Evolutionary conservation across 768 basidiomycete genomes (phyloP).

Genomic region (Cantharellus cinnabarinus): DNA sequence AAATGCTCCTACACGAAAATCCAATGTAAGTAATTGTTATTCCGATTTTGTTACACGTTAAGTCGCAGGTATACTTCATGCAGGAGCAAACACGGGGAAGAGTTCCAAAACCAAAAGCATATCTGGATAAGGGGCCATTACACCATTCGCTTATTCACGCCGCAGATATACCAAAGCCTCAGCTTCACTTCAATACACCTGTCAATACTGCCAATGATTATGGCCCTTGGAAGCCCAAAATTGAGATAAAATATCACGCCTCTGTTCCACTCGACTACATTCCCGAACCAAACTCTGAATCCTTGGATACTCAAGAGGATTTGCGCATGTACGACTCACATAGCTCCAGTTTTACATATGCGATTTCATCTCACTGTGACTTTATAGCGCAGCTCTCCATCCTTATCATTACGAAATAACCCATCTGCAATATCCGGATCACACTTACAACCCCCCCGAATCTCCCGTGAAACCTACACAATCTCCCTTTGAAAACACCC

Average conservation of each 20-base stretch:
- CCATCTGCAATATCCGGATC: slow-evolving; percentile 46
- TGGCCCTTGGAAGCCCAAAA: slow-evolving; percentile 42
- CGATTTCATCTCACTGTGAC: neutral
- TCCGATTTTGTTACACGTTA: too few relatives aligned
- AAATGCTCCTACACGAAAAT: slow-evolving; percentile 11
- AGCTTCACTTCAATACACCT: slow-evolving; percentile 42
- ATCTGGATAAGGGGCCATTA: neutral
- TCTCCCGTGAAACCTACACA: slow-evolving; percentile 28
- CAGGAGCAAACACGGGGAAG: slow-evolving; percentile 15
- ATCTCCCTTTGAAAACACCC: slow-evolving; percentile 38
- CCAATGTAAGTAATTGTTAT: neutral
- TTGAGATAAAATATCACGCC: slow-evolving; percentile 65
- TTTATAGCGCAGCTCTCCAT: slow-evolving; percentile 20
- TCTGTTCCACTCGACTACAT: slow-evolving; percentile 58
- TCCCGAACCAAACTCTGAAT: slow-evolving; percentile 13
- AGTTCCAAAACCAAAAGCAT: neutral
- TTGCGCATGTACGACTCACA: neutral
- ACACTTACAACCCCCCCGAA: slow-evolving; percentile 32
- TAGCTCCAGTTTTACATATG: neutral
- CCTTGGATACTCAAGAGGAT: slow-evolving; percentile 15
- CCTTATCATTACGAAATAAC: slow-evolving; percentile 77
- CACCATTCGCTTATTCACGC: slow-evolving; percentile 30
- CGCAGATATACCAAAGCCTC: slow-evolving; percentile 60
- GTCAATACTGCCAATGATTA: slow-evolving; percentile 32
- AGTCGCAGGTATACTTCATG: neutral